These are phyloP conservation scores for Nannizzia gypsea DNA, from an alignment of 2,329 filamentous ascomycete genomes.

Conservation along the genomic window DNA sequence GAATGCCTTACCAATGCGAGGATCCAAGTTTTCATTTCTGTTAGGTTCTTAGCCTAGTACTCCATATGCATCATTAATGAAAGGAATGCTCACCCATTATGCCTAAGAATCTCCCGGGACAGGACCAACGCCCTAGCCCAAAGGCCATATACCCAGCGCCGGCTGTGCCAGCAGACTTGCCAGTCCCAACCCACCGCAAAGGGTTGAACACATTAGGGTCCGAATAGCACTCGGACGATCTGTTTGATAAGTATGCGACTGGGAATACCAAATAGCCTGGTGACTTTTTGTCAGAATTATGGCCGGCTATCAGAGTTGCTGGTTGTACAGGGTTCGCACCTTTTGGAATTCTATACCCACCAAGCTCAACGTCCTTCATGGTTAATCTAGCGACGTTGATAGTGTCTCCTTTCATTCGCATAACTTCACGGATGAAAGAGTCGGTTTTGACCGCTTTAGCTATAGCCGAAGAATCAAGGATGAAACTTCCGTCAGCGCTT, in stretches of 20 bases:
- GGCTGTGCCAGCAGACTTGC: neutral
- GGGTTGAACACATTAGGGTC: neutral
- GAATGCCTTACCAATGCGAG: neutral
- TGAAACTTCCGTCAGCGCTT: neutral
- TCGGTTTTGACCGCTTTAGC: neutral
- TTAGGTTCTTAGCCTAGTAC: neutral
- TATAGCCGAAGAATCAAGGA: neutral
- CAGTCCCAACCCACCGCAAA: neutral
- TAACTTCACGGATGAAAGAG: neutral
- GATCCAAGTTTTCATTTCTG: neutral
- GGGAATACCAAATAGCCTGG: neutral
- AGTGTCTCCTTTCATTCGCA: neutral
- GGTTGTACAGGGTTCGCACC: neutral
- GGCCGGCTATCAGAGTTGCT: neutral
- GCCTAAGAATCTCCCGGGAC: neutral
- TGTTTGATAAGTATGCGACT: neutral
- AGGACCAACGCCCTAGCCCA: neutral
- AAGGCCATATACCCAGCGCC: neutral
- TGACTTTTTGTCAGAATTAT: neutral
- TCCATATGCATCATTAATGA: neutral
- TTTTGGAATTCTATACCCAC: neutral
- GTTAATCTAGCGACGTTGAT: neutral
- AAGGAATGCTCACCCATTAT: neutral
- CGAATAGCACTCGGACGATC: neutral
- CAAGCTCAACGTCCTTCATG: neutral